phyloP scores from a whole-genome alignment of 306 rosid genomes.

The Vigna trinervia region DNA sequence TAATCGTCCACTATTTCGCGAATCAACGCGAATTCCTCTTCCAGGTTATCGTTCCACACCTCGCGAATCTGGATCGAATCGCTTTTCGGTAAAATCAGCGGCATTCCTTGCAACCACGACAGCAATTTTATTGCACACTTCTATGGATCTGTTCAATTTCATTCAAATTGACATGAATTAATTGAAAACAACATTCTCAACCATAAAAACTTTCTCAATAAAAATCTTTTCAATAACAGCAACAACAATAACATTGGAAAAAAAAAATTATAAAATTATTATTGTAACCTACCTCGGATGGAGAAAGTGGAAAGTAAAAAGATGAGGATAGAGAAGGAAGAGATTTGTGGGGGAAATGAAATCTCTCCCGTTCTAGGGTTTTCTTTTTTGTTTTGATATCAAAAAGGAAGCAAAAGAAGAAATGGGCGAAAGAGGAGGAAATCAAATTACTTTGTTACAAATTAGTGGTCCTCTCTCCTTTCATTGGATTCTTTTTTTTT shows the following conservation, averaged over 20 bases:
- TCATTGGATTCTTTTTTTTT: background rate
- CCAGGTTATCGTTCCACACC: slow-evolving; percentile 62
- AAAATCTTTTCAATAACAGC: too few relatives aligned
- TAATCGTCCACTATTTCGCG: slow-evolving; percentile 56
- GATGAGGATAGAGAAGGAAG: slow-evolving; percentile 46
- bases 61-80: slow-evolving; percentile 62
- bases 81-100: slow-evolving; percentile 46
- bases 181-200: too few relatives aligned
- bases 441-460: slow-evolving; percentile 30
- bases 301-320: background rate
- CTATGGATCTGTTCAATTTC: background rate
- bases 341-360: slow-evolving; percentile 45
- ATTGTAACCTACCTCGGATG: slow-evolving; percentile 44
- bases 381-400: slow-evolving; percentile 36
- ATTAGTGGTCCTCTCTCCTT: slow-evolving; percentile 17
- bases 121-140: background rate
- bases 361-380: slow-evolving; percentile 62
- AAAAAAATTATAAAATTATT: too few relatives aligned
- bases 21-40: slow-evolving; percentile 52
- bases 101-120: slow-evolving; percentile 43
- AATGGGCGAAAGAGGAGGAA: slow-evolving; percentile 11
- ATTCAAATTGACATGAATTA: too few relatives aligned
- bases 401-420: slow-evolving; percentile 23
- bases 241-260: too few relatives aligned
- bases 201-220: too few relatives aligned